These are phyloP conservation scores for Cyclotella kingstonii DNA, from an alignment of 108 stramenopile species.

Conservation along the genomic window DNA sequence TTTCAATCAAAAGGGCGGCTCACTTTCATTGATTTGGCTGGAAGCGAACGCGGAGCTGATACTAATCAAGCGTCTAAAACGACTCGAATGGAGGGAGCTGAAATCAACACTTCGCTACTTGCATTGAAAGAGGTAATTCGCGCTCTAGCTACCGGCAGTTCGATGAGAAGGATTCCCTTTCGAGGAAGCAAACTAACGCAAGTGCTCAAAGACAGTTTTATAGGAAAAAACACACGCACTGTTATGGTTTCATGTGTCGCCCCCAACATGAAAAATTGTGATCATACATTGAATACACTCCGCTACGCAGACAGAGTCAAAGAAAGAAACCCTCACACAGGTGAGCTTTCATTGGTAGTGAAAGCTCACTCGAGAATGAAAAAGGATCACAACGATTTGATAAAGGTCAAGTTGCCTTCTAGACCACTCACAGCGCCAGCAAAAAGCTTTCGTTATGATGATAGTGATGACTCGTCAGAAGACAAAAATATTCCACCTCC, in stretches of 20 bases:
- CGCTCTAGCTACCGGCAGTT: slow-evolving; percentile 86
- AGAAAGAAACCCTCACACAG: slow-evolving; percentile 80
- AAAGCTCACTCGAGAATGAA: slow-evolving; percentile 27
- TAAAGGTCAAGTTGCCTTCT: slow-evolving; percentile 14
- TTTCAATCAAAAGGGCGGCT: slow-evolving; percentile 64
- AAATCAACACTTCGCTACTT: slow-evolving; percentile 96
- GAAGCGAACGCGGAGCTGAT: slow-evolving; percentile 96
- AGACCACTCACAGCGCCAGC: slow-evolving; percentile 45
- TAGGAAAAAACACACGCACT: slow-evolving; percentile 86
- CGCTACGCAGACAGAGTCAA: slow-evolving; percentile 96
- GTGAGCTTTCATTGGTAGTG: slow-evolving; percentile 49
- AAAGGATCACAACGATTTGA: slow-evolving; percentile 22
- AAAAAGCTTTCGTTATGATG: slow-evolving; percentile 33
- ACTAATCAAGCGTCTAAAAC: slow-evolving; percentile 90
- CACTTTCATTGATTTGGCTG: slow-evolving; percentile 97
- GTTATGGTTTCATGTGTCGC: slow-evolving; percentile 98
- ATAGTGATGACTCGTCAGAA: slow-evolving; percentile 27
- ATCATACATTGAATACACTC: slow-evolving; percentile 98
- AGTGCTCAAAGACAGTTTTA: slow-evolving; percentile 94
- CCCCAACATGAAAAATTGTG: slow-evolving; percentile 90
- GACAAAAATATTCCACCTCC: slow-evolving; percentile 33
- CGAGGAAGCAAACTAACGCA: slow-evolving; percentile 95
- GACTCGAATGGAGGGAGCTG: slow-evolving; percentile 95
- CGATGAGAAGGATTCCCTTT: slow-evolving; percentile 95
- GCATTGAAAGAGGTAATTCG: slow-evolving; percentile 99